Evolutionary conservation across 176 grass and related monocot genomes (phyloP).

Genomic region (Avena eriantha): DNA sequence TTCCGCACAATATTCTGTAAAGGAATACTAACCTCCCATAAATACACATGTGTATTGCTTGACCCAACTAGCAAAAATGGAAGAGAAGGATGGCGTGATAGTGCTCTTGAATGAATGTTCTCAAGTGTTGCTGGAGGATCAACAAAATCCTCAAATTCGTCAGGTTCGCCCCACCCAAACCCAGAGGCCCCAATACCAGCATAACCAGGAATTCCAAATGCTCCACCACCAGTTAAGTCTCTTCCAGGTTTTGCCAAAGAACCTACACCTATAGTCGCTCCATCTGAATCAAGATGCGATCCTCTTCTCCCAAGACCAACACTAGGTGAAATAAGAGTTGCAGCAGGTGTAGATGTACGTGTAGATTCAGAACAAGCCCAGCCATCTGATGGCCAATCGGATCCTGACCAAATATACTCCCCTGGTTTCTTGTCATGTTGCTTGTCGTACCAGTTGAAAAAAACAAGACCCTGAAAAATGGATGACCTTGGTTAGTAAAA

Average conservation of each 20-base stretch:
- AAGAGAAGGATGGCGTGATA: constrained; percentile 51
- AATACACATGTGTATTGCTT: constrained; percentile 62
- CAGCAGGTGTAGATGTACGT: constrained; percentile 68
- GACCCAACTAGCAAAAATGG: constrained; percentile 64
- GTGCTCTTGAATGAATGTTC: constrained; percentile 66
- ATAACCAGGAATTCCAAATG: constrained; percentile 98
- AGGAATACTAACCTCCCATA: constrained; percentile 55
- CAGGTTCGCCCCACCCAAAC: constrained; percentile 60
- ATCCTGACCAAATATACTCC: constrained; percentile 89
- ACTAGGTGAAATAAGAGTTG: constrained; percentile 74
- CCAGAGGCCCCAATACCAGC: constrained; percentile 76
- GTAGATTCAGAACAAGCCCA: constrained; percentile 89
- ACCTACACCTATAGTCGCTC: constrained; percentile 56
- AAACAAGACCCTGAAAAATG: constrained; percentile 79
- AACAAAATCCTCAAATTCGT: constrained; percentile 59
- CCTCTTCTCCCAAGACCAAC: constrained; percentile 70
- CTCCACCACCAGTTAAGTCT: constrained; percentile 89
- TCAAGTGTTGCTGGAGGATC: constrained; percentile 65
- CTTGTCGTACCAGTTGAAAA: constrained; percentile 75
- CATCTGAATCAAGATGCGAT: constrained; percentile 62
- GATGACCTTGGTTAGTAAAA: constrained; percentile 2
- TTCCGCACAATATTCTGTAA: neutral
- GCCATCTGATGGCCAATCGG: constrained; percentile 89
- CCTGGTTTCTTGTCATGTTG: constrained; percentile 47
- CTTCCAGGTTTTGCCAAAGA: constrained; percentile 80